These are phyloP conservation scores for Brassica nigra DNA, from an alignment of 345 rosid genomes.

Conservation along the genomic window DNA sequence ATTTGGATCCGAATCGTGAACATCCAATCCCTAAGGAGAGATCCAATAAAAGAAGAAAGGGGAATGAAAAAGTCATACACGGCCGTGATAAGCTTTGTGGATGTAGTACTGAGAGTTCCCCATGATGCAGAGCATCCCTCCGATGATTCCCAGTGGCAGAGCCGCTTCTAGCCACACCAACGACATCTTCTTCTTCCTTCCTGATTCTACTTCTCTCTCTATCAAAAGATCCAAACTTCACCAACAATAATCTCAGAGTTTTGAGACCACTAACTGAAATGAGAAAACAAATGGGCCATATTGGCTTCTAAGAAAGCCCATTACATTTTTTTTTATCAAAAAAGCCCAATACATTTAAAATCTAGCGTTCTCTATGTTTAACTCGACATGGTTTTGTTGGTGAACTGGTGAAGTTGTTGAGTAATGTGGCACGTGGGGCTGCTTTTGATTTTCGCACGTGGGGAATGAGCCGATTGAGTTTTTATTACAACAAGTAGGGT, in stretches of 20 bases:
- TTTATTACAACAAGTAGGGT: background rate
- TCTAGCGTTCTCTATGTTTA: no score
- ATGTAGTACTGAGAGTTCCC: conserved; percentile 90
- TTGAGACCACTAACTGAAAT: background rate
- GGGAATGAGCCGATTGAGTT: background rate
- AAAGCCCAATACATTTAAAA: no score
- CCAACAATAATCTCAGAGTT: conserved; percentile 16
- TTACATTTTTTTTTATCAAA: no score
- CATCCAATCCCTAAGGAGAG: background rate
- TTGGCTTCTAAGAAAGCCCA: background rate
- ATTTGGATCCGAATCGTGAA: conserved; percentile 3
- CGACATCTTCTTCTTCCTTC: conserved; percentile 44
- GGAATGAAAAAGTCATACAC: conserved; percentile 49
- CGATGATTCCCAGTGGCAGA: conserved; percentile 89
- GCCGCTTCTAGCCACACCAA: conserved; percentile 80
- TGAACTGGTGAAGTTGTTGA: background rate
- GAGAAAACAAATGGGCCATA: background rate
- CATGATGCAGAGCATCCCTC: conserved; percentile 81
- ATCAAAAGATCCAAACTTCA: background rate
- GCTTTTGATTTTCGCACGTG: background rate
- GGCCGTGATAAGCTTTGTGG: conserved; percentile 89
- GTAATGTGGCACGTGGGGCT: background rate
- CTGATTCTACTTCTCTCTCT: conserved; percentile 2
- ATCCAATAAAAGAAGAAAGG: conserved; percentile 1
- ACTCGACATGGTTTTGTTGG: background rate